These are phyloP conservation scores for Neckera pumila DNA, from an alignment of 225 moss, liverwort and hornwort genomes.

Conservation along the genomic window DNA sequence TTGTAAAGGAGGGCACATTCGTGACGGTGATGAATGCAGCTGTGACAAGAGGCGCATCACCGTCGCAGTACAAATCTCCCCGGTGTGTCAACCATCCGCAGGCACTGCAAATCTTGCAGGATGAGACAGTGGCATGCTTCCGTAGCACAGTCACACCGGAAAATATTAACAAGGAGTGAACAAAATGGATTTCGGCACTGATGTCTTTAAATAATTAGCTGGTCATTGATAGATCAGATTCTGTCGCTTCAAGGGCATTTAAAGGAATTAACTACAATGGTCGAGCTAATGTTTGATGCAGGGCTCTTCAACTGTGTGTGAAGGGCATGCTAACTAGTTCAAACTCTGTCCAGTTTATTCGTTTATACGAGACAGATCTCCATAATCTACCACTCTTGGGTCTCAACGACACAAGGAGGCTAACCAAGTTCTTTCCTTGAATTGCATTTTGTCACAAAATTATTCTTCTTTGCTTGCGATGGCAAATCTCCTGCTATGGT, in stretches of 20 bases:
- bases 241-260: not conserved
- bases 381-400: not conserved
- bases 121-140: not conserved
- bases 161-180: not conserved
- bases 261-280: not conserved
- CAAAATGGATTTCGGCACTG: not conserved
- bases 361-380: not conserved
- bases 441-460: not conserved
- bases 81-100: slow-evolving; percentile 8
- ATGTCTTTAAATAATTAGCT: not conserved
- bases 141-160: not conserved
- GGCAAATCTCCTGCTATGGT: not conserved
- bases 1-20: slow-evolving; percentile 20
- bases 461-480: not conserved
- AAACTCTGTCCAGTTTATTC: not conserved
- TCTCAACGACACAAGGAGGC: not conserved
- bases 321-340: not conserved
- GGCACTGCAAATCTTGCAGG: not conserved
- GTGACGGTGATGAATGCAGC: not conserved
- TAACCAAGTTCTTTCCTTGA: not conserved
- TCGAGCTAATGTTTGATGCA: not conserved
- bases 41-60: not conserved
- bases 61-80: slow-evolving; percentile 16
- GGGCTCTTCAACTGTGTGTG: not conserved
- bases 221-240: not conserved